Conservation (phyloP, 2,329 filamentous ascomycete genomes). For the Microdochium bolleyi region DNA sequence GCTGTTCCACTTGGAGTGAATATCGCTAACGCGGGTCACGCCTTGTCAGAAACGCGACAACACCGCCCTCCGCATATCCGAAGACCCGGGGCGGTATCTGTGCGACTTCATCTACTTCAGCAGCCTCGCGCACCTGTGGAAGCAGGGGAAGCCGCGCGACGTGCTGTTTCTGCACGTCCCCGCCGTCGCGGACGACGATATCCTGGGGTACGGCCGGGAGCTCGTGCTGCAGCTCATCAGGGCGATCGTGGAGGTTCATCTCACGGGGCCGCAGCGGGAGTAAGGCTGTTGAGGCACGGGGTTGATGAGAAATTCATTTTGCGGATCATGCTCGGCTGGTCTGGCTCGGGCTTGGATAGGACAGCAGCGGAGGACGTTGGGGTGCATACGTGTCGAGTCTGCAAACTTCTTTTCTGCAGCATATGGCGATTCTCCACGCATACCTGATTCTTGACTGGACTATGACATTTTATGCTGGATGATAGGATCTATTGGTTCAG, state of each 20-base stretch:
- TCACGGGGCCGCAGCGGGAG: not conserved
- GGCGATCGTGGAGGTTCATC: constrained; percentile 38
- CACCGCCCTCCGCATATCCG: constrained; percentile 49
- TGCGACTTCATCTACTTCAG: constrained; percentile 76
- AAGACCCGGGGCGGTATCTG: constrained; percentile 64
- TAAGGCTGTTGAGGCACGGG: not conserved
- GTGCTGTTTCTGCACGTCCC: constrained; percentile 71
- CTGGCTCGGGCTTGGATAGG: too few relatives aligned
- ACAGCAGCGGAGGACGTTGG: too few relatives aligned
- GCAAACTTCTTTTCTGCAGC: too few relatives aligned
- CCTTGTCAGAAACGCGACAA: constrained; percentile 23
- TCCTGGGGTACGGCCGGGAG: constrained; percentile 39
- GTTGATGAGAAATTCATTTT: not conserved
- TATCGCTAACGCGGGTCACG: too few relatives aligned
- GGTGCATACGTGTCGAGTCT: too few relatives aligned
- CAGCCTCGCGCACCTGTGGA: constrained; percentile 51
- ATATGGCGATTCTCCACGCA: too few relatives aligned
- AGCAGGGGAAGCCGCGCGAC: constrained; percentile 34
- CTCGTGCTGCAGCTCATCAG: constrained; percentile 46
- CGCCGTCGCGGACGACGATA: constrained; percentile 40
- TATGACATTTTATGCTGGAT: too few relatives aligned
- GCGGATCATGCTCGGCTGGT: too few relatives aligned
- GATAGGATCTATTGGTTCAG: too few relatives aligned
- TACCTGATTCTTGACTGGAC: too few relatives aligned
- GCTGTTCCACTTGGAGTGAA: too few relatives aligned